Evolutionary conservation across 1,139 yeast species (phyloP).

Genomic region (Suhomyces coccinellae): DNA sequence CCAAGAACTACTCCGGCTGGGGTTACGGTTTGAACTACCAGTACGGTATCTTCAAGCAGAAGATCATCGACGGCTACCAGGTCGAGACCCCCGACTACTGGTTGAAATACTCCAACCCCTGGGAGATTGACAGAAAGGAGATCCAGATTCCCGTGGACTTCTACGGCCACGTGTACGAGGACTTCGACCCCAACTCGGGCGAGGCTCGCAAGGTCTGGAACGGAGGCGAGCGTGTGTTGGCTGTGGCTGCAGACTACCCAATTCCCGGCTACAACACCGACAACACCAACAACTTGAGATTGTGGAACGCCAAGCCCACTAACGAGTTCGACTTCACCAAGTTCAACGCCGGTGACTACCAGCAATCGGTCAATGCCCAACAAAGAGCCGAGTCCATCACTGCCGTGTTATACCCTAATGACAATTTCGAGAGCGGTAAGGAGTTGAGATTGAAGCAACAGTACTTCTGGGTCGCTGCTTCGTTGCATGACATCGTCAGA

Average conservation of each 20-base stretch:
- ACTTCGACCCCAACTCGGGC: constrained; percentile 52
- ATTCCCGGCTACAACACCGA: constrained; percentile 86
- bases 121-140: constrained; percentile 89
- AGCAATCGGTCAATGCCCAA: constrained; percentile 78
- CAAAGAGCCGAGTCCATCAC: constrained; percentile 91
- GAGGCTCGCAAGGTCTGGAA: constrained; percentile 66
- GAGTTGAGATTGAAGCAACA: constrained; percentile 93
- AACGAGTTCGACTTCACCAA: constrained; percentile 89
- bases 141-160: constrained; percentile 92
- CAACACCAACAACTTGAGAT: constrained; percentile 84
- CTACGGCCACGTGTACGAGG: constrained; percentile 76
- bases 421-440: constrained; percentile 87
- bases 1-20: constrained; percentile 92
- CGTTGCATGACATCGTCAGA: constrained; percentile 86
- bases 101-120: constrained; percentile 84
- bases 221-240: constrained; percentile 87
- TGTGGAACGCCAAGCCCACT: constrained; percentile 91
- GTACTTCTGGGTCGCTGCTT: constrained; percentile 96
- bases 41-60: constrained; percentile 91
- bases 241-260: constrained; percentile 92
- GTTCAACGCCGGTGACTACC: constrained; percentile 90
- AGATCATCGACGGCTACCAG: constrained; percentile 88
- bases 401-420: constrained; percentile 89
- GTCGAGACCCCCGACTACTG: constrained; percentile 94
- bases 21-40: constrained; percentile 94